Conservation (phyloP, 1,284 basidiomycete species). For the Ceratobasidium sp. region DNA sequence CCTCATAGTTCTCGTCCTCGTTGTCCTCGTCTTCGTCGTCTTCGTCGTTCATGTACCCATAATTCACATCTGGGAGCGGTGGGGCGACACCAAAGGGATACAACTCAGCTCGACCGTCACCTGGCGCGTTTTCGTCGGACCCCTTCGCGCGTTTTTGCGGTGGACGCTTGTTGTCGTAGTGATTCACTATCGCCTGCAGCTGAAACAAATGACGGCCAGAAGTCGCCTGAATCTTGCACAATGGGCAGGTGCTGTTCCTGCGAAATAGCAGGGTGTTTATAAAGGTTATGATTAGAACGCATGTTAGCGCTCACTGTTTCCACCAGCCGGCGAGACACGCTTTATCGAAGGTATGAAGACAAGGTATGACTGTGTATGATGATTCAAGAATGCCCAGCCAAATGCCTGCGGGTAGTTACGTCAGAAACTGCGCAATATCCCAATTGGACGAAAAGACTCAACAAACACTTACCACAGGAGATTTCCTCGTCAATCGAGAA, state of each 20-base stretch:
- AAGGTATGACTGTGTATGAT: conserved; percentile 51
- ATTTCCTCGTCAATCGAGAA: conserved; percentile 49
- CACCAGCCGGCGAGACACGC: conserved; percentile 51
- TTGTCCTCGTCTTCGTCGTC: too few species aligned
- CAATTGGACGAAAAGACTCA: neutral
- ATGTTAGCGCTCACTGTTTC: conserved; percentile 46
- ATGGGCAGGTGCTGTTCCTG: conserved; percentile 43
- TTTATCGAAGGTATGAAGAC: conserved; percentile 52
- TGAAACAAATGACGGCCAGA: conserved; percentile 43
- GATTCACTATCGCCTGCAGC: conserved; percentile 40
- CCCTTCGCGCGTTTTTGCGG: conserved; percentile 21
- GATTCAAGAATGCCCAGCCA: conserved; percentile 50
- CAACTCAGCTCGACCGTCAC: conserved; percentile 30
- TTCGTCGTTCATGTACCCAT: conserved; percentile 30
- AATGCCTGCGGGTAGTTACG: conserved; percentile 45
- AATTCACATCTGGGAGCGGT: neutral
- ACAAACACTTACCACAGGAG: conserved; percentile 46
- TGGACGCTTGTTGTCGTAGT: conserved; percentile 43
- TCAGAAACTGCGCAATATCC: neutral
- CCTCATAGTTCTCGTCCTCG: conserved; percentile 47
- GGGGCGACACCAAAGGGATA: conserved; percentile 27
- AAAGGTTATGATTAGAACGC: too few species aligned
- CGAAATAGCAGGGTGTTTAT: too few species aligned
- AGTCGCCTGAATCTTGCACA: conserved; percentile 25
- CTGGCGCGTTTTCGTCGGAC: conserved; percentile 5